Base-by-base conservation (phyloP, 257 asterid species). In the Anisodus tanguticus region DNA sequence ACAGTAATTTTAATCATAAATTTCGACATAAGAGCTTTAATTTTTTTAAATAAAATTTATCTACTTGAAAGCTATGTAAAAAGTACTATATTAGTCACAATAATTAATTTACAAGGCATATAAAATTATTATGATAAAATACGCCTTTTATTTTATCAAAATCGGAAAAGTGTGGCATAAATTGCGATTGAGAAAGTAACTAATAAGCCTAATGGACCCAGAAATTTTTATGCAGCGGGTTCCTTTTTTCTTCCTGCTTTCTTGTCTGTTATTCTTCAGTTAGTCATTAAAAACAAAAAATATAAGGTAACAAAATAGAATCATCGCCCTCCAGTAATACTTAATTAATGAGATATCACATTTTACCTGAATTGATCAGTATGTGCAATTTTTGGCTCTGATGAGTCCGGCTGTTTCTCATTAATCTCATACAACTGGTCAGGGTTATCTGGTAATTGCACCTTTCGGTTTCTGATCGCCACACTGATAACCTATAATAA, bases 321-420 rank as follows among this genome's bases (percentile, higher is more conserved):
- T 45, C 35, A 72, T 9, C 2, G 13, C 45, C 35, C 41, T 17
- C 31, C 37, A 58, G 15, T 53, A 11, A 79, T 10, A 9, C 31
- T n/a, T 6, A 31, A 22, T 51, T 68, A 17, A 8, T 41, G 9
- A 64, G 8, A 79, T 41, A 26, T 51, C 60, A 8, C 39, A 60
- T 6, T 11, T 17, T 90, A 91, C 94, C 91, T 86, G 78, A 91
- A 91, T 85, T 91, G 94, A 63, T 87, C 22, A 6, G 92, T 86
- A 26, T 88, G 93, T 60, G 86, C 72, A 58, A 89, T 84, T 70
- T 62, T 91, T n/a, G 57, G 59, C 2, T 72, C 69, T 9, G 80
- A 37, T 26, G 89, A 81, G 12, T 77, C 89, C 0, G 84, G 39
- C 43, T 87, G 90, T 66, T 90, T 89, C 26, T 87, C 86, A 69